Evolutionary conservation across 192 early-diverging fungal genomes (phyloP).

Genomic region (Geranomyces variabilis): DNA sequence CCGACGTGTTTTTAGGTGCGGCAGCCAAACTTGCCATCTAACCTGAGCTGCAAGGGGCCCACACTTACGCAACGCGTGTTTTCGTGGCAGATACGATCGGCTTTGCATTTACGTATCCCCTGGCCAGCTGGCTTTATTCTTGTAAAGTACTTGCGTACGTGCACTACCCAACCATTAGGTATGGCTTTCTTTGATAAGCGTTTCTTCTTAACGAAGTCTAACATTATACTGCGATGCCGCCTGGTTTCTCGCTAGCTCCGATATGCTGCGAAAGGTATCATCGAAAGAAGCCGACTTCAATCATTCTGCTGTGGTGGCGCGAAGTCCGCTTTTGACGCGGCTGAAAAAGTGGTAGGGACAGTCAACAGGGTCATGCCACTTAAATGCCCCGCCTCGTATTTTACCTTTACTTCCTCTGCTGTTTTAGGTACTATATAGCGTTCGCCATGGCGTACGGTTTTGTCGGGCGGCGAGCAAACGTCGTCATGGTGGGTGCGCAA

Average conservation of each 20-base stretch:
- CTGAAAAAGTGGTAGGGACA: conserved; percentile 62
- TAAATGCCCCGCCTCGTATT: background rate
- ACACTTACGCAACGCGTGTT: background rate
- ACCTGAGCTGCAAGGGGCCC: background rate
- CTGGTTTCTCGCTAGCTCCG: conserved; percentile 59
- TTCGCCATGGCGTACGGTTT: conserved; percentile 79
- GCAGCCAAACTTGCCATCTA: background rate
- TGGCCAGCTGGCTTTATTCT: conserved; percentile 64
- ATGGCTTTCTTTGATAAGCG: conserved; percentile 29
- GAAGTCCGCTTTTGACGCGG: conserved; percentile 56
- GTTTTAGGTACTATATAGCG: conserved; percentile 73
- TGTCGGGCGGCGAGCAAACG: conserved; percentile 77
- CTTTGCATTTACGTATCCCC: conserved; percentile 91
- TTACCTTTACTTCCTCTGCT: background rate
- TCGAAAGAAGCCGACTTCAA: conserved; percentile 65
- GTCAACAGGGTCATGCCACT: background rate
- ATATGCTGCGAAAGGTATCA: conserved; percentile 81
- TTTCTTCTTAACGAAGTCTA: background rate
- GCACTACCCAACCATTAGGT: conserved; percentile 95
- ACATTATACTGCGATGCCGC: background rate
- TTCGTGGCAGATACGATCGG: conserved; percentile 82
- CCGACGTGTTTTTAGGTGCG: conserved; percentile 83
- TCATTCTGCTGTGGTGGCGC: conserved; percentile 62
- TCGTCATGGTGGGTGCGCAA: conserved; percentile 91
- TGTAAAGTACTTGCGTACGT: conserved; percentile 79